These are phyloP conservation scores for Scedosporium apiospermum DNA, from an alignment of 2,329 filamentous ascomycete species.

Conservation along the genomic window DNA sequence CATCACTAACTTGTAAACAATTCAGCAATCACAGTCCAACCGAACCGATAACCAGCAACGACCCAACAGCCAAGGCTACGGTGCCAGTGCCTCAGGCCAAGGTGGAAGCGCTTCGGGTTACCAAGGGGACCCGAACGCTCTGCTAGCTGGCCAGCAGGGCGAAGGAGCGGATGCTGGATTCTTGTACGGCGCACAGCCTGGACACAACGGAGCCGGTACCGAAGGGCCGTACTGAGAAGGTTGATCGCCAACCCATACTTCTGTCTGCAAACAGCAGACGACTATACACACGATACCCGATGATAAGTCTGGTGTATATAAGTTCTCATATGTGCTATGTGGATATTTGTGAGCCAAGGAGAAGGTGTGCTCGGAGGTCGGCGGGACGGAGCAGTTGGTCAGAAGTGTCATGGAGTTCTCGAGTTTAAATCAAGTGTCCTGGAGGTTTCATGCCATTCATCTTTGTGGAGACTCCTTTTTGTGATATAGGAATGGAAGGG, in stretches of 20 bases:
- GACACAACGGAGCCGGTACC: constrained; percentile 48
- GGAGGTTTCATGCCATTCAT: not conserved
- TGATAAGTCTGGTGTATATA: not conserved
- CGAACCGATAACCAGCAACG: constrained; percentile 47
- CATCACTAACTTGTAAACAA: constrained; percentile 5
- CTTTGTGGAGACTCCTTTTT: not conserved
- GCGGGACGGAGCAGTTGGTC: not conserved
- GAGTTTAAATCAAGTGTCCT: not conserved
- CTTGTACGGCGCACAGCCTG: constrained; percentile 43
- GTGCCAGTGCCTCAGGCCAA: constrained; percentile 28
- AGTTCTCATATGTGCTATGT: not conserved
- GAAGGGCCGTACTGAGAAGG: constrained; percentile 39
- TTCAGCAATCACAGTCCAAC: constrained; percentile 66
- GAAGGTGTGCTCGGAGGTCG: too few relatives aligned
- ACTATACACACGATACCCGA: not conserved
- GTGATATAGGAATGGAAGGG: not conserved
- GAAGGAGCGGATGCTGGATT: constrained; percentile 36
- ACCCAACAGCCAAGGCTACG: constrained; percentile 44
- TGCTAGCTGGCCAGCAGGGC: constrained; percentile 28
- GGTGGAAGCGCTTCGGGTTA: constrained; percentile 29
- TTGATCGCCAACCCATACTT: not conserved
- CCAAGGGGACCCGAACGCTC: not conserved
- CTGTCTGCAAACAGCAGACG: not conserved
- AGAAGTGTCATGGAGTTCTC: not conserved
- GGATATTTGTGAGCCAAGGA: too few relatives aligned